Base-by-base conservation (phyloP, 306 rosid species). In the Citrullus amarus region DNA sequence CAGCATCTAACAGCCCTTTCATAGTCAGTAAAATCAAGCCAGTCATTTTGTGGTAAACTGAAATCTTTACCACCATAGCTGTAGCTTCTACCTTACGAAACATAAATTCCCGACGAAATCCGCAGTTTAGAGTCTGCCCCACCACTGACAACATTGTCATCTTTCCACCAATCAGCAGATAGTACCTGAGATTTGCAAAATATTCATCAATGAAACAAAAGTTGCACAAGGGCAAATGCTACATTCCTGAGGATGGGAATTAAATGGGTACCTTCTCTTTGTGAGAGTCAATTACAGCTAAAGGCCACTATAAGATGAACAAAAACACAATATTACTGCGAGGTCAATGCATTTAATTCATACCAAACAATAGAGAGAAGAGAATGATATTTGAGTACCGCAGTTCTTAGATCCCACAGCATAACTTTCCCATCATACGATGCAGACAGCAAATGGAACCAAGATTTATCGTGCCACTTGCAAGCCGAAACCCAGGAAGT, bases 321-420 rank as follows among this genome's bases (percentile, higher is more conserved):
- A 53, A 80, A 79, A 76, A 48, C 16, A 51, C 56, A 51, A 15
- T 51, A 15, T 51, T 51, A 13, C 6, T 5, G 12, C 18, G 1
- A 51, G 18, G 55, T 51, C 18, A 1, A 51, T 57, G 59, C 41
- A 77, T 71, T 58, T 61, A 38, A 80, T 71, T 69, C 12, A 58
- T 22, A 61, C 20, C 55, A 58, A 58, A 63, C 1, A 34, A n/a
- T 41, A 73, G 20, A 44, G 7, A 77, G 62, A 5, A 14, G 71
- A 78, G 70, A 79, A 79, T 71, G 41, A 48, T 15, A 51, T 51
- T 55, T 14, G 15, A 60, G 83, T 91, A 96, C 99, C 86, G 96
- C 93, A 78, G 99, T 91, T 88, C 99, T 91, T 57, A 89, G 76
- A 88, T 95, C 99, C 99, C 97, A 95, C 66, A 95, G 79, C 99